Percentiles rank a stretch among this genome's conserved stretches.
These are phyloP conservation scores for Articulospora tetracladia DNA, from an alignment of 495 filamentous ascomycete genomes.

Conservation along the genomic window DNA sequence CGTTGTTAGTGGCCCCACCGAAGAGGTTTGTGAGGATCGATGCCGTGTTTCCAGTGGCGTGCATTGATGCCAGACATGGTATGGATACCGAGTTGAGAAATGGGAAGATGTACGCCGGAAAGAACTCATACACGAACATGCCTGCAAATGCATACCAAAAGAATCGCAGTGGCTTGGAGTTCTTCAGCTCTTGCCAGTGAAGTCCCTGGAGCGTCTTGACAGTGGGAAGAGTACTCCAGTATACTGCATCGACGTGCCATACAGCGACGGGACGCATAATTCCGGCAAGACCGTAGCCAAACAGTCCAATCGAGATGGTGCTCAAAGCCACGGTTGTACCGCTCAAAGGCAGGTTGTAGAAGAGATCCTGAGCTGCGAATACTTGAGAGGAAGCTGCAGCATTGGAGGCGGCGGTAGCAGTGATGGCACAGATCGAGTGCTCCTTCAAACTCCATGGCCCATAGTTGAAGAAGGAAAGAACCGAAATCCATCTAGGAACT, in stretches of 20 bases:
- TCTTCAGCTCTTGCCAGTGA: conserved; percentile 24
- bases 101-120: conserved; percentile 52
- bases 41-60: conserved; percentile 24
- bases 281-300: conserved; percentile 53
- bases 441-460: conserved; percentile 78
- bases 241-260: conserved; percentile 48
- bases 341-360: conserved; percentile 35
- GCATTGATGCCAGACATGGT: conserved; percentile 48
- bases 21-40: conserved; percentile 54
- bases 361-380: conserved; percentile 41
- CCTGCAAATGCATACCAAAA: conserved; percentile 37
- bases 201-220: conserved; percentile 42
- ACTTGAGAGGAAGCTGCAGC: conserved; percentile 30
- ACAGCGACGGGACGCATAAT: conserved; percentile 49
- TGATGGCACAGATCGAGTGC: conserved; percentile 70
- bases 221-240: conserved; percentile 35
- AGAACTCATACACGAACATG: conserved; percentile 45
- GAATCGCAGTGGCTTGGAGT: conserved; percentile 31
- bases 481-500: conserved; percentile 25
- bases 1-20: conserved; percentile 50
- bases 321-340: conserved; percentile 34
- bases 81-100: conserved; percentile 52
- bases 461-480: conserved; percentile 44
- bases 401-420: conserved; percentile 48
- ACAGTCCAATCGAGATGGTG: conserved; percentile 40